Percentiles rank a stretch among this genome's conserved stretches.
These are phyloP conservation scores for Aspergillus ochraceoroseus DNA, from an alignment of 2,329 filamentous ascomycete species.

Conservation along the genomic window DNA sequence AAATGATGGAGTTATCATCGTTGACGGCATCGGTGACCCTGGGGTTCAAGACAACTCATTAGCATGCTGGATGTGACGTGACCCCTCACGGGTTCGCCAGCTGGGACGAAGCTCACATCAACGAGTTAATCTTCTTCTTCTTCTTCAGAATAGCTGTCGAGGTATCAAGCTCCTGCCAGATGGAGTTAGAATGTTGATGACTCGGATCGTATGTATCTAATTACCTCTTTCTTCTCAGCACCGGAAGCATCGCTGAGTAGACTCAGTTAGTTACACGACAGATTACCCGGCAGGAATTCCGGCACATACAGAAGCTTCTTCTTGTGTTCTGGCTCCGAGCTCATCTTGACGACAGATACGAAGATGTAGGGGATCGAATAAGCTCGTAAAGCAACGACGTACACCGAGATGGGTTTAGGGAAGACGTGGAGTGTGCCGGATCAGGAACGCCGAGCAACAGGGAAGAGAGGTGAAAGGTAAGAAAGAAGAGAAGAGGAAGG, in stretches of 20 bases:
- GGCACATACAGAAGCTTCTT: constrained; percentile 73
- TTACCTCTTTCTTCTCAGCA: constrained; percentile 76
- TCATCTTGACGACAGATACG: constrained; percentile 55
- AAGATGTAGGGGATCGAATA: constrained; percentile 18
- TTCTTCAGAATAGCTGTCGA: constrained; percentile 98
- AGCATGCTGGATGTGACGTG: constrained; percentile 19
- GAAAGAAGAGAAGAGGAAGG: constrained; percentile 9
- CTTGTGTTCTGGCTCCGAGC: constrained; percentile 65
- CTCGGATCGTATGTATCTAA: too few relatives aligned
- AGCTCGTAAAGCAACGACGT: constrained; percentile 29
- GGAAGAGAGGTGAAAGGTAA: constrained; percentile 11
- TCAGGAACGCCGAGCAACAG: constrained; percentile 19
- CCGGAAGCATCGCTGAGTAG: constrained; percentile 74
- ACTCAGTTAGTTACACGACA: constrained; percentile 39
- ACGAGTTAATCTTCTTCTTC: constrained; percentile 99
- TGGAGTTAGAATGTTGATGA: too few relatives aligned
- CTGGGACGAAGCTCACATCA: constrained; percentile 64
- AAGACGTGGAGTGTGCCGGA: constrained; percentile 19
- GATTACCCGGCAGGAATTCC: constrained; percentile 16
- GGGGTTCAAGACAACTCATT: constrained; percentile 23
- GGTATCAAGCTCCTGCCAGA: constrained; percentile 71
- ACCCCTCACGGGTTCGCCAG: constrained; percentile 5
- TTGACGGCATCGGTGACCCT: constrained; percentile 98
- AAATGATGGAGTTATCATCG: constrained; percentile 99
- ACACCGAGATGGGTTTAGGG: constrained; percentile 14